These are phyloP conservation scores for Fragaria iinumae DNA, from an alignment of 306 rosid species.

Conservation along the genomic window DNA sequence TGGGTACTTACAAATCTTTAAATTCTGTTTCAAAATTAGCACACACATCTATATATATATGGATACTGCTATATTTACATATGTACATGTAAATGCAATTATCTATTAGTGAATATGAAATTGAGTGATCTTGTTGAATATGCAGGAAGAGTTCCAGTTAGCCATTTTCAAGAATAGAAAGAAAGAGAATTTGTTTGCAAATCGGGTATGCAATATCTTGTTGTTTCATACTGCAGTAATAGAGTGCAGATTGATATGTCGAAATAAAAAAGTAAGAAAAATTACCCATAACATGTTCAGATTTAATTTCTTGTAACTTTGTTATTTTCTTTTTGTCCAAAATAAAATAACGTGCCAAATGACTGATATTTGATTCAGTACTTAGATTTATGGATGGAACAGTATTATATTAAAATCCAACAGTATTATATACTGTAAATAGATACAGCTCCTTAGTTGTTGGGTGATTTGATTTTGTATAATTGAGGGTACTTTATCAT, in stretches of 20 bases:
- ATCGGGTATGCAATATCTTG: constrained; percentile 53
- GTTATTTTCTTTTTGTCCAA: background rate
- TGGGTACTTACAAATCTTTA: background rate
- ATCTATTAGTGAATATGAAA: background rate
- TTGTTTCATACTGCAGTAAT: background rate
- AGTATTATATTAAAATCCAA: background rate
- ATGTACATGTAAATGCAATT: background rate
- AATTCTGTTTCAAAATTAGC: background rate
- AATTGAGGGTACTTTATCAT: background rate
- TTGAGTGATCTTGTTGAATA: constrained; percentile 22
- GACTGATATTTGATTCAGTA: background rate
- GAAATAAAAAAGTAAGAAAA: background rate
- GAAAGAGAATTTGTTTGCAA: constrained; percentile 78
- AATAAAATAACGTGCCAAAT: background rate
- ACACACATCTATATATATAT: background rate
- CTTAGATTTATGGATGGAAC: background rate
- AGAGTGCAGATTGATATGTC: background rate
- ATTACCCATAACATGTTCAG: background rate
- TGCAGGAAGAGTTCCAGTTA: constrained; percentile 92
- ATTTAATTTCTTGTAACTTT: constrained; percentile 7
- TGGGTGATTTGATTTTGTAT: background rate
- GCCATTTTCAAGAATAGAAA: constrained; percentile 75
- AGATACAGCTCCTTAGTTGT: background rate
- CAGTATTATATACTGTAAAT: background rate
- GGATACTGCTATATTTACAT: background rate